Base-by-base conservation (phyloP, 306 rosid species). In the Vigna angularis region DNA sequence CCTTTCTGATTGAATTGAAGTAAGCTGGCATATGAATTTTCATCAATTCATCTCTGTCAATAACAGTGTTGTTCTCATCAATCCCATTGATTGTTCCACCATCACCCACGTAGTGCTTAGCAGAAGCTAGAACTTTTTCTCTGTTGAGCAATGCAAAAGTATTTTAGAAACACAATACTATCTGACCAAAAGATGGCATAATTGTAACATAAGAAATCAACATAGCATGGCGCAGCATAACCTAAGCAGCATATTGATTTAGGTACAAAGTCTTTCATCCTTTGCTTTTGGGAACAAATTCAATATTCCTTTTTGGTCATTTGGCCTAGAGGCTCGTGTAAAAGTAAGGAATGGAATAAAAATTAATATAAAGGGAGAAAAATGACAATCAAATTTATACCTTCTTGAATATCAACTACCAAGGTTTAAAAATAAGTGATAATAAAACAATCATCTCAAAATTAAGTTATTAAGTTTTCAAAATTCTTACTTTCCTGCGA, bases 51-150 rank as follows among this genome's bases (percentile, higher is more conserved):
- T 81, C 74, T 66, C 52, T 59, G 34, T 77, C 79, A 38, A 77
- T 72, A n/a, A 76, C 66, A 66, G 88, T 84, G 61, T 84, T 66
- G 79, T 57, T 8, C 74, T 72, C 88, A 66, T 84, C 79, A 44
- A 78, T 85, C 64, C 88, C 88, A 38, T 78, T 20, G 47, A 49
- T 56, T 24, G 88, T 85, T 55, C 88, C 85, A 52, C 88, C 88
- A 50, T 85, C 88, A 36, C 88, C 88, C 7, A 85, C 85, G 15
- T 42, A 85, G 63, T 85, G 88, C 79, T 85, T 85, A 73, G 88
- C 88, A 69, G 75, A 53, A 62, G 75, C 85, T 44, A 79, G 13
- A 70, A 85, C 81, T 53, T 85, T 85, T 53, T 85, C 79, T 42
- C 85, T 85, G 80, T 72, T 34, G 56, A 66, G 3, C 12, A 59